Percentiles rank a stretch among this genome's conserved stretches.
Evolutionary conservation across 352 stramenopile species (phyloP).

Genomic region (Peronospora farinosa): DNA sequence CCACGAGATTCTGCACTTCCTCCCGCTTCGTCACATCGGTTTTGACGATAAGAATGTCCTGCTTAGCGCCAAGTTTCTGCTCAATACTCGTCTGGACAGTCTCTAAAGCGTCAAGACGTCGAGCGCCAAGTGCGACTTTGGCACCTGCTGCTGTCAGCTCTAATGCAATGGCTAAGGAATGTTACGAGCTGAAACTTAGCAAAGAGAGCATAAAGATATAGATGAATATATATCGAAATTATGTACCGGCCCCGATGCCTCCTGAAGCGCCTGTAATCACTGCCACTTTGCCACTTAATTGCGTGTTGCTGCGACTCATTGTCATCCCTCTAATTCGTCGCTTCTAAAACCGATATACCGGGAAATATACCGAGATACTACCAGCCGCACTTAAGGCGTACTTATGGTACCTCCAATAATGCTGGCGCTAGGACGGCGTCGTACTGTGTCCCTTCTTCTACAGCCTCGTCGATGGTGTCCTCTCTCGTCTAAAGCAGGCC

Average conservation of each 20-base stretch:
- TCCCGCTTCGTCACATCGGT: conserved; percentile 69
- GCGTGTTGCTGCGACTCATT: conserved; percentile 3
- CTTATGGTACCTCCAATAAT: too few species aligned
- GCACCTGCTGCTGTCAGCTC: conserved; percentile 67
- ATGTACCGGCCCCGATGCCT: conserved; percentile 71
- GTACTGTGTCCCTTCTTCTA: too few species aligned
- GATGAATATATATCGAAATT: background rate
- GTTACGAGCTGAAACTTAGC: conserved; percentile 1
- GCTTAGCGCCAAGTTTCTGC: conserved; percentile 19
- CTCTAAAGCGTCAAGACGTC: conserved; percentile 58
- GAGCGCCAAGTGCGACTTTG: conserved; percentile 77
- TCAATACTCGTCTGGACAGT: conserved; percentile 34
- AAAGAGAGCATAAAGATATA: background rate
- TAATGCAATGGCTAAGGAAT: conserved; percentile 47
- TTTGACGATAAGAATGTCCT: conserved; percentile 35
- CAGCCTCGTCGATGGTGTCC: background rate
- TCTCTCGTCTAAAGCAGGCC: conserved; percentile 12
- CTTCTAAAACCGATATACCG: conserved; percentile 11
- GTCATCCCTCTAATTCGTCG: too few species aligned
- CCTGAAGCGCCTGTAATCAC: conserved; percentile 86
- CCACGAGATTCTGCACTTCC: conserved; percentile 57
- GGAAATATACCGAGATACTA: too few species aligned
- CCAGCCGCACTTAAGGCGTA: background rate
- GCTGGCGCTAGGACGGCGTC: too few species aligned
- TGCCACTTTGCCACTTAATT: conserved; percentile 66